Base-by-base conservation (phyloP, 2,329 filamentous ascomycete genomes). In the Rhytidhysteron rufulum region DNA sequence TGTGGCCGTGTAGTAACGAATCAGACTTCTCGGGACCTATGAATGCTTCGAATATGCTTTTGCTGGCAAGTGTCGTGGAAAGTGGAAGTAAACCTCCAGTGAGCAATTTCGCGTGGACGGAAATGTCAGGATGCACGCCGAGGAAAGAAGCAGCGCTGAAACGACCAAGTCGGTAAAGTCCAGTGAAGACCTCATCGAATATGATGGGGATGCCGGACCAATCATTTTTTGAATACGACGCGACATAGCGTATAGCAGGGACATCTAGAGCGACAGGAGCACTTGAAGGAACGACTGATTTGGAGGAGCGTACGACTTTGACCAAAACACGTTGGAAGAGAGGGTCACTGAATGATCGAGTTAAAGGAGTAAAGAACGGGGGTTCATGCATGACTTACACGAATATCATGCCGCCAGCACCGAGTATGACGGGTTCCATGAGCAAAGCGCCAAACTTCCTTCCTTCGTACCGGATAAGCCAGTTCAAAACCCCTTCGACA, bases 181-280 rank as follows among this genome's bases (percentile, higher is more conserved):
- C 88, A 0, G 87, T 91, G 65, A 95, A 94, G 25, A 94, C 88
- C 59, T 94, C 88, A 57, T 95, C 88, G 49, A 88, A 88, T 50
- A 94, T 73, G 29, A 94, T 69, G 0, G 88, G 88, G 4, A 94
- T 75, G 2, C 88, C 86, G 2, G 73, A 72, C 88, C 88, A 94
- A 21, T 68, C 48, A 49, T 39, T 19, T 15, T n/a, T 53, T 41
- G 27, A 44, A 7, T 25, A 40, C 11, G 47, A 42, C 39, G 47
- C 31, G n/a, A n/a, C n/a, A 15, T 15, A 33, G 7, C 16, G 7
- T 15, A 33, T 7, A 15, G 7, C 31, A 7, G 13, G 24, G 6
- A 40, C 18, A 7, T 47, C 42, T 30, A 32, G 40, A 44, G 17
- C 5, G 39, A 44, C 34, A 39, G 40, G 24, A 1, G 34, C 19